Evolutionary conservation across 139 green algal genomes (phyloP).

Genomic region (Chlamydomonas eustigma): DNA sequence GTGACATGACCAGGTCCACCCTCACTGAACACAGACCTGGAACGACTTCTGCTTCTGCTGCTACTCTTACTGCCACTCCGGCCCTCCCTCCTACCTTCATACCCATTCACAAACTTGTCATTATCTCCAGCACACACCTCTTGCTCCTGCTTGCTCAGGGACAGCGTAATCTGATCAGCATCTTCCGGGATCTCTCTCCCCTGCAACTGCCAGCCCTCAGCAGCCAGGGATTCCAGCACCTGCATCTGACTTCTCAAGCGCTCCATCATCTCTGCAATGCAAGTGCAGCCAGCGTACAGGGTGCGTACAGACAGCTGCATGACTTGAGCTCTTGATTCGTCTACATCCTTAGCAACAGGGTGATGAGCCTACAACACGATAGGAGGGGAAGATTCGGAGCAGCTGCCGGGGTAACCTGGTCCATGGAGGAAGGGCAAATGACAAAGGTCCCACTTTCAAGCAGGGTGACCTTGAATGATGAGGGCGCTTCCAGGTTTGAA

Average conservation of each 20-base stretch:
- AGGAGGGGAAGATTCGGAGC: too few species aligned
- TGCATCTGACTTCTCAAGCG: not conserved
- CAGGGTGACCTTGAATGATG: too few species aligned
- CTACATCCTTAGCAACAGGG: too few species aligned
- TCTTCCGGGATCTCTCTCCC: not conserved
- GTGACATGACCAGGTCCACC: not conserved
- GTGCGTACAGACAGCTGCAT: not conserved
- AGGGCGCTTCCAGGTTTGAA: too few species aligned
- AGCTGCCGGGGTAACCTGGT: too few species aligned
- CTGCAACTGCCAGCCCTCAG: not conserved
- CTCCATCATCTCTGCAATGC: not conserved
- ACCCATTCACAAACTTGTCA: not conserved
- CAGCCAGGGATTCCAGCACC: not conserved
- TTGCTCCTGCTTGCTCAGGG: not conserved
- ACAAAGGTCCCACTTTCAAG: too few species aligned
- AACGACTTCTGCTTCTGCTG: not conserved
- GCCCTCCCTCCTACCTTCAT: not conserved
- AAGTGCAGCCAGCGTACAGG: not conserved
- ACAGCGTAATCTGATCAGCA: not conserved
- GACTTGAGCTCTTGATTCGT: too few species aligned
- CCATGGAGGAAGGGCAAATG: too few species aligned
- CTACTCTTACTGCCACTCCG: not conserved
- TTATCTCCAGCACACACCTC: not conserved
- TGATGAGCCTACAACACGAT: too few species aligned
- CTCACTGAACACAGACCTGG: not conserved